Evolutionary conservation across 805 yeast genomes (phyloP), one percentile per base, ranked within the genome.

Genomic region (Suhomyces kilbournensis): DNA sequence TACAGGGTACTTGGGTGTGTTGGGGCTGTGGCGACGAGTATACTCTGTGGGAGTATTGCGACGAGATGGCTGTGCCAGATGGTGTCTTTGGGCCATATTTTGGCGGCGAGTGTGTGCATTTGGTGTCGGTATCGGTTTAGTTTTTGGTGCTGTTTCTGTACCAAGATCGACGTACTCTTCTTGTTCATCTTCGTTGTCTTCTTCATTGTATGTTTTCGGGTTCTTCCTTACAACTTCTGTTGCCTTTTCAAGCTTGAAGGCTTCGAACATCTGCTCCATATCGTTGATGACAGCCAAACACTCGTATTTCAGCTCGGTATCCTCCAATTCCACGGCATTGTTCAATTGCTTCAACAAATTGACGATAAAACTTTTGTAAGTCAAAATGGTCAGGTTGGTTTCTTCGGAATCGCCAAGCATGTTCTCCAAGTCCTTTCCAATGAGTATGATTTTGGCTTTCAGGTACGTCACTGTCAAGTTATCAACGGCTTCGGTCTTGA

Each of bases 191-290:
- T 47, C 48, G 7, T 19, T n/a, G 4, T 15, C 42, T 14, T 47
- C 48, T 10, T 19, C 19, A 7, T 15, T 19, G 26, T 26, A 12
- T 30, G 48, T 44, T 2, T 20, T n/a, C 4, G 43, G 26, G 12
- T 43, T 22, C 19, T 20, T 25, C 15, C 22, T 30, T 1, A 60
- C 58, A 9, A 55, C 53, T 40, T 64, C 61, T 44, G 60, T 64
- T 7, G 66, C 61, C 42, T 61, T 64, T 48, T 75, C 78, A 39
- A 71, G 56, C 54, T 72, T 74, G 58, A 66, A 74, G 0, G 82
- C 78, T 45, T 83, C 85, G 64, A 84, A 86, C 90, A 86, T 86
- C 57, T 83, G 79, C 60, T 86, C 91, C 68, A 86, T 84, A 57
- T 86, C 91, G 53, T 77, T 77, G 26, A 86, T 82, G 28, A 85